A percentile compares a stretch with the other conserved stretches of the same genome.
phyloP scores from a whole-genome alignment of 441 rosid genomes.

The Pelargonium fulgidum region DNA sequence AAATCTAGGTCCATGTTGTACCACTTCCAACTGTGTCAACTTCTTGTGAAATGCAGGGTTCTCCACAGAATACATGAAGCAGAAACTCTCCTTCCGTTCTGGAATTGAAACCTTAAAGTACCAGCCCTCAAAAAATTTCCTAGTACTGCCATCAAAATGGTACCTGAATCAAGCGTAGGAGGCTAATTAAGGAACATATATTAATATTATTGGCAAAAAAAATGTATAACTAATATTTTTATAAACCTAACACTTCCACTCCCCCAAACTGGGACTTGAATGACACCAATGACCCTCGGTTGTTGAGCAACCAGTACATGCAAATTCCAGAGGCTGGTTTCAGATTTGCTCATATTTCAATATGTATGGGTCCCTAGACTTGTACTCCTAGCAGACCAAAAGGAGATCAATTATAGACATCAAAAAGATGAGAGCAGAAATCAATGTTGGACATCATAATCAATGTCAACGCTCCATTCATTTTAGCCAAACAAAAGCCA shows the following conservation, averaged over 20 bases:
- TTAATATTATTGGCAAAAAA: neutral
- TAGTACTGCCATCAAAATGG: constrained; percentile 75
- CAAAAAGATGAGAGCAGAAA: too few relatives aligned
- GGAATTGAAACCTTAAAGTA: constrained; percentile 88
- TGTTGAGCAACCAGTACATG: too few relatives aligned
- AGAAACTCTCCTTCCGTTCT: constrained; percentile 74
- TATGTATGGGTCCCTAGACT: too few relatives aligned
- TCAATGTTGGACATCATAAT: neutral
- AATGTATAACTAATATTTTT: neutral
- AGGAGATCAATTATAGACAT: too few relatives aligned
- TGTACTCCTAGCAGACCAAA: too few relatives aligned
- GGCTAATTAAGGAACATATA: neutral
- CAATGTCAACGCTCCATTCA: neutral
- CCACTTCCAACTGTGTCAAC: constrained; percentile 44
- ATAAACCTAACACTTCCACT: too few relatives aligned
- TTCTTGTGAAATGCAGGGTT: constrained; percentile 62
- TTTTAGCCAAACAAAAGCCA: neutral
- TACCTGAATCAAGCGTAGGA: constrained; percentile 38
- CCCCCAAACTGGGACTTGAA: too few relatives aligned
- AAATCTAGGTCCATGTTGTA: constrained; percentile 57
- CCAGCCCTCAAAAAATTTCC: constrained; percentile 91
- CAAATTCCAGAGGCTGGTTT: too few relatives aligned
- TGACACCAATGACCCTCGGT: too few relatives aligned
- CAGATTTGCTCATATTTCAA: too few relatives aligned
- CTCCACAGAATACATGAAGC: constrained; percentile 89